Evolutionary conservation across 345 rosid genomes (phyloP).

Genomic region (Brassica cretica): DNA sequence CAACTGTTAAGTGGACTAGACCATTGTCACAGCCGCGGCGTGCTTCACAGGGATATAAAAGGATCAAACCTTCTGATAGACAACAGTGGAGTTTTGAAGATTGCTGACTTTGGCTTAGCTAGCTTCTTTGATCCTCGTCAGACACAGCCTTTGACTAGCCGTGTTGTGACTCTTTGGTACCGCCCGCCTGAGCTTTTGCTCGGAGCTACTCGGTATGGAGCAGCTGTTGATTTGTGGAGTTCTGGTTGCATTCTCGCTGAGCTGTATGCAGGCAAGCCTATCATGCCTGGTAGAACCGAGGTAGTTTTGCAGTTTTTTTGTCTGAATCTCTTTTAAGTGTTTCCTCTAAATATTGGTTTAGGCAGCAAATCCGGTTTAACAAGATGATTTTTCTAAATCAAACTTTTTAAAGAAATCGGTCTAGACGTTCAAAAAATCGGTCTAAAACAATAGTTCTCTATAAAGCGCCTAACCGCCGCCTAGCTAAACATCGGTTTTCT

Average conservation of each 20-base stretch:
- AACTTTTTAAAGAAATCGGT: too few species aligned
- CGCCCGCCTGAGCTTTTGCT: constrained; percentile 96
- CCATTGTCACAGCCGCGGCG: constrained; percentile 94
- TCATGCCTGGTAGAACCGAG: constrained; percentile 99
- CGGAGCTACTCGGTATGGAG: constrained; percentile 90
- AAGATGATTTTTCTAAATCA: too few species aligned
- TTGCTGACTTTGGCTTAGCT: constrained; percentile 97
- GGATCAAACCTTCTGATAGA: constrained; percentile 94
- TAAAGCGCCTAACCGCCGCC: not conserved
- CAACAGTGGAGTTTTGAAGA: constrained; percentile 85
- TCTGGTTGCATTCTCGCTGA: constrained; percentile 97
- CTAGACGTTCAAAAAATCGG: too few species aligned
- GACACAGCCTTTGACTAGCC: constrained; percentile 82
- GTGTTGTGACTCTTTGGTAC: constrained; percentile 98
- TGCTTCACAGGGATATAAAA: constrained; percentile 94
- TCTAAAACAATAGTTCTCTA: not conserved
- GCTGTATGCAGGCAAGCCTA: constrained; percentile 93
- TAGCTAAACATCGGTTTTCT: not conserved
- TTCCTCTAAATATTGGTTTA: not conserved
- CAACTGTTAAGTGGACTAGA: constrained; percentile 85
- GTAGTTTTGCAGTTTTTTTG: constrained; percentile 37
- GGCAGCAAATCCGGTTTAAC: not conserved
- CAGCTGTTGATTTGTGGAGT: constrained; percentile 97
- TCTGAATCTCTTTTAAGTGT: not conserved
- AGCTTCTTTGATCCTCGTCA: constrained; percentile 78